These are phyloP conservation scores for Limnanthes douglasii DNA, from an alignment of 345 rosid genomes.

Conservation along the genomic window DNA sequence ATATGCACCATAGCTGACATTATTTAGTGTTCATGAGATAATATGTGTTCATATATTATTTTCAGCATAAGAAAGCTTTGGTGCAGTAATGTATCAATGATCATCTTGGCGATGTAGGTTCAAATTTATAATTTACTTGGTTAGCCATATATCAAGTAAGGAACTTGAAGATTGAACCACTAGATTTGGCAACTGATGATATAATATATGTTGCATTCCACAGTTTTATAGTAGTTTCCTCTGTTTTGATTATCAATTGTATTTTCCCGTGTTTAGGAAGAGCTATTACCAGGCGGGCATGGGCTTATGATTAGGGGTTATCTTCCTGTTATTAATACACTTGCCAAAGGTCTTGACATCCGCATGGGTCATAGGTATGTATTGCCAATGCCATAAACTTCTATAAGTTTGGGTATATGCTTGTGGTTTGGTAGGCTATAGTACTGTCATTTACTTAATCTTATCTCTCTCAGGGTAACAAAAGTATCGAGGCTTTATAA, in stretches of 20 bases:
- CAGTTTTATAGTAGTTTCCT: too few relatives aligned
- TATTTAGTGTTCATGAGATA: too few relatives aligned
- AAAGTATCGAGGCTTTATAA: slow-evolving; percentile 45
- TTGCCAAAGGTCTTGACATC: slow-evolving; percentile 86
- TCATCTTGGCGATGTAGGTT: background rate
- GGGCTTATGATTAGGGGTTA: slow-evolving; percentile 99
- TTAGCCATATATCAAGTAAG: too few relatives aligned
- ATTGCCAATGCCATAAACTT: background rate
- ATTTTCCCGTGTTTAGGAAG: slow-evolving; percentile 44
- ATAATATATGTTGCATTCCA: background rate
- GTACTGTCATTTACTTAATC: too few relatives aligned
- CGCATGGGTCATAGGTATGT: slow-evolving; percentile 66
- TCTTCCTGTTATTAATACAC: slow-evolving; percentile 85
- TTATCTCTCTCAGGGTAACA: slow-evolving; percentile 38
- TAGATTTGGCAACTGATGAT: too few relatives aligned
- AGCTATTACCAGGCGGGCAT: slow-evolving; percentile 84
- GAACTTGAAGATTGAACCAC: too few relatives aligned
- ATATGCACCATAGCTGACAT: too few relatives aligned
- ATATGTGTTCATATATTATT: too few relatives aligned
- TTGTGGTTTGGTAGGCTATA: slow-evolving; percentile 1
- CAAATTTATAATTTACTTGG: too few relatives aligned
- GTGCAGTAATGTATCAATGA: too few relatives aligned
- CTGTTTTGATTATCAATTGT: too few relatives aligned
- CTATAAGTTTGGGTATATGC: background rate
- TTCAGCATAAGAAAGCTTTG: too few relatives aligned